These are phyloP conservation scores for Candida verbasci DNA, from an alignment of 805 yeast species.

Conservation along the genomic window DNA sequence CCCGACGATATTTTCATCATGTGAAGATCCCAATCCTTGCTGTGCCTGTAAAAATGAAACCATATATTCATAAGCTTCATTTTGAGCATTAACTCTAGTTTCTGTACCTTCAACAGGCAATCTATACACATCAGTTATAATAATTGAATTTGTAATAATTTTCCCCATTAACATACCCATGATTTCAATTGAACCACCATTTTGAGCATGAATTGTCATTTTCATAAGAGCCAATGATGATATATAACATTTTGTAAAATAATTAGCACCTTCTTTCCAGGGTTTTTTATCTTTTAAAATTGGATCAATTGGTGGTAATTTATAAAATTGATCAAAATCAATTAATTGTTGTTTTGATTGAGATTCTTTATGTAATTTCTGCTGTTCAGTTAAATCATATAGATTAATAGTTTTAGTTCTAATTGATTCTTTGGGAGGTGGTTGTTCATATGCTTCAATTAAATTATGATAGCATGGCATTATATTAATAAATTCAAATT, in stretches of 20 bases:
- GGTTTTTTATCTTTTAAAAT: slow-evolving; percentile 28
- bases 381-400: not conserved
- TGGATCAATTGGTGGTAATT: slow-evolving; percentile 8
- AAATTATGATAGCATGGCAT: slow-evolving; percentile 5
- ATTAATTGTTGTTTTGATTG: not conserved
- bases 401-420: slow-evolving; percentile 1
- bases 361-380: not conserved
- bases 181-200: slow-evolving; percentile 84
- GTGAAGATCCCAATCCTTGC: slow-evolving; percentile 36
- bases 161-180: slow-evolving; percentile 95
- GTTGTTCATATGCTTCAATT: slow-evolving; percentile 1
- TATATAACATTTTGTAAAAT: slow-evolving; percentile 57
- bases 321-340: slow-evolving; percentile 2
- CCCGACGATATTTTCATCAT: slow-evolving; percentile 73
- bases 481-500: too few relatives aligned
- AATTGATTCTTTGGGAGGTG: not conserved
- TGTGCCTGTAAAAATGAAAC: slow-evolving; percentile 64
- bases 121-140: slow-evolving; percentile 77
- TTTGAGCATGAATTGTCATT: slow-evolving; percentile 74
- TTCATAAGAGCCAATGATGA: slow-evolving; percentile 70
- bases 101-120: slow-evolving; percentile 96
- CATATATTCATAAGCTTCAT: slow-evolving; percentile 94
- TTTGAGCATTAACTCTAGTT: slow-evolving; percentile 89
- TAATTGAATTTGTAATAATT: slow-evolving; percentile 48
- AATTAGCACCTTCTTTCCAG: slow-evolving; percentile 55